Evolutionary conservation across 2,329 filamentous ascomycete genomes (phyloP).

Genomic region (Zasmidium cellare): DNA sequence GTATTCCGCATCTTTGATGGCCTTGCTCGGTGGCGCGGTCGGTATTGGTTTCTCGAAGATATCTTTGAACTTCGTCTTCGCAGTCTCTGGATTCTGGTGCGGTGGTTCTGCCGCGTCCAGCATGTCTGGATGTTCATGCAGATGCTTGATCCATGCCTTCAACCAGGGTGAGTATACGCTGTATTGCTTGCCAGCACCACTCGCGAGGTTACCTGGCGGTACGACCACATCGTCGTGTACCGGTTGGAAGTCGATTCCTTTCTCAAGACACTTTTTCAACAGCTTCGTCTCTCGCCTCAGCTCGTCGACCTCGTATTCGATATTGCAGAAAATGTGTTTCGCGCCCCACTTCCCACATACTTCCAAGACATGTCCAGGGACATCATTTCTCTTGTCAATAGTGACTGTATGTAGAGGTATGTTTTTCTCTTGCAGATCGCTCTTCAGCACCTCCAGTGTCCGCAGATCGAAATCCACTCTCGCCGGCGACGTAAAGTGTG

Average conservation of each 20-base stretch:
- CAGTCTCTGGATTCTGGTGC: conserved; percentile 52
- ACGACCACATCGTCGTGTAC: conserved; percentile 83
- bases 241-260: conserved; percentile 67
- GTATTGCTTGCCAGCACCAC: conserved; percentile 73
- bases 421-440: conserved; percentile 67
- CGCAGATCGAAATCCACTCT: conserved; percentile 81
- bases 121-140: conserved; percentile 69
- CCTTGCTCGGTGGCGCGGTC: conserved; percentile 62
- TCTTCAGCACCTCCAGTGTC: conserved; percentile 64
- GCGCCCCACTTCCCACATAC: conserved; percentile 71
- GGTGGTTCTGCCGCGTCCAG: conserved; percentile 64
- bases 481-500: conserved; percentile 71
- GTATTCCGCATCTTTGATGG: conserved; percentile 59
- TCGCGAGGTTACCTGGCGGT: conserved; percentile 66
- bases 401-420: conserved; percentile 79
- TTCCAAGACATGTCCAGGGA: conserved; percentile 63
- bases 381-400: conserved; percentile 62
- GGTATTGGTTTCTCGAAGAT: conserved; percentile 66
- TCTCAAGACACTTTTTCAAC: conserved; percentile 60
- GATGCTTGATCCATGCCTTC: conserved; percentile 69
- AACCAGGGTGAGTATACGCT: conserved; percentile 85
- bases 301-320: conserved; percentile 92
- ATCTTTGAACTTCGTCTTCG: conserved; percentile 50
- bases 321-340: conserved; percentile 75
- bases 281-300: conserved; percentile 72